Percentiles rank a stretch among this genome's conserved stretches.
Evolutionary conservation across 1,284 basidiomycete species (phyloP).

Genomic region (Phylloboletellus chloephorus): DNA sequence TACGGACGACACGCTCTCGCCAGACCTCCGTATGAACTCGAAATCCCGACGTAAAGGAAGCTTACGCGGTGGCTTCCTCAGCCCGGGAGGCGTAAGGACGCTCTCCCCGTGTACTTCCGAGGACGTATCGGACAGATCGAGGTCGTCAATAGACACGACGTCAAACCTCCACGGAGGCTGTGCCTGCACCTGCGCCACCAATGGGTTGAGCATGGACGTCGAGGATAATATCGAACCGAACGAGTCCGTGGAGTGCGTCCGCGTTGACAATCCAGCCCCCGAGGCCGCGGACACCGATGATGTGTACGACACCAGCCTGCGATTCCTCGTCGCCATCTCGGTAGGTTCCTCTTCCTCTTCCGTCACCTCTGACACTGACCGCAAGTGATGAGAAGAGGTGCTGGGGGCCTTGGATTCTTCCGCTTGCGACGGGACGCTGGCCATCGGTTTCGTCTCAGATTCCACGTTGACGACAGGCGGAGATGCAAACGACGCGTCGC

Average conservation of each 20-base stretch:
- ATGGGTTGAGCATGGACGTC: slow-evolving; percentile 31
- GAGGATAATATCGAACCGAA: slow-evolving; percentile 44
- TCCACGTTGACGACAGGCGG: slow-evolving; percentile 2
- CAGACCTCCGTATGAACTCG: slow-evolving; percentile 64
- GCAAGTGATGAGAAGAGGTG: slow-evolving; percentile 22
- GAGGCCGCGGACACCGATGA: slow-evolving; percentile 22
- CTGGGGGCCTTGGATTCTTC: slow-evolving; percentile 11
- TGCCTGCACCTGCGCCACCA: slow-evolving; percentile 36
- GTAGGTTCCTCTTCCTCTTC: slow-evolving; percentile 30
- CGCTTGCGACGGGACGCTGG: neutral
- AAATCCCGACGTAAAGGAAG: slow-evolving; percentile 70
- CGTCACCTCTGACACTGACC: slow-evolving; percentile 29
- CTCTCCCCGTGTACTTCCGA: slow-evolving; percentile 36
- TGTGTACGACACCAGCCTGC: slow-evolving; percentile 17
- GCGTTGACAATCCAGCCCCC: slow-evolving; percentile 18
- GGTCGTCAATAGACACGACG: slow-evolving; percentile 67
- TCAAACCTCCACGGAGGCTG: slow-evolving; percentile 53
- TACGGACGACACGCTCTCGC: slow-evolving; percentile 71
- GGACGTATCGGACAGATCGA: slow-evolving; percentile 69
- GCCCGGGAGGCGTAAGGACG: slow-evolving; percentile 44
- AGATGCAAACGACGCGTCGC: too few relatives aligned
- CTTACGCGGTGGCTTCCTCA: slow-evolving; percentile 50
- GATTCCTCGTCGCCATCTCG: slow-evolving; percentile 13
- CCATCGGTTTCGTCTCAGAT: slow-evolving; percentile 7
- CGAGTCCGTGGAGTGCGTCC: slow-evolving; percentile 49